Percentiles rank a stretch among this genome's conserved stretches.
Evolutionary conservation across 129 eudicot genomes (phyloP).

Genomic region (carrot (Daucus carota)): DNA sequence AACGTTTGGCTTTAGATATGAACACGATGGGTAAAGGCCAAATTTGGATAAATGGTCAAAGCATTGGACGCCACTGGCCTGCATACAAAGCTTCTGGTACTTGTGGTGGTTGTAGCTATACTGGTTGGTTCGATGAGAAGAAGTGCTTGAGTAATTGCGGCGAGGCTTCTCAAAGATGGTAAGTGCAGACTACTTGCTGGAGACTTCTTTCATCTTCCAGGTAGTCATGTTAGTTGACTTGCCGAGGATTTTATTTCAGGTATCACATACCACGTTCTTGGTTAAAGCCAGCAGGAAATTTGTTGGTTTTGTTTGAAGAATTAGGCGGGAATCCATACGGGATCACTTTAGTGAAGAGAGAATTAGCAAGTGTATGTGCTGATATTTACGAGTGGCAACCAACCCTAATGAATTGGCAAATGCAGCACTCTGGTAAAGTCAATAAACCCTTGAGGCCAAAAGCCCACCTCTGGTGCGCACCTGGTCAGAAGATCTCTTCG

Average conservation of each 20-base stretch:
- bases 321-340: conserved; percentile 85
- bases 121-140: conserved; percentile 79
- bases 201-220: not conserved
- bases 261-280: conserved; percentile 94
- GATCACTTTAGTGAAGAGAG: conserved; percentile 66
- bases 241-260: conserved; percentile 37
- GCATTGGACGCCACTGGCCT: conserved; percentile 96
- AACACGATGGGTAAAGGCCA: conserved; percentile 96
- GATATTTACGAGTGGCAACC: conserved; percentile 98
- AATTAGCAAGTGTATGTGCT: conserved; percentile 71
- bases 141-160: conserved; percentile 87
- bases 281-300: conserved; percentile 80
- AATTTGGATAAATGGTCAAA: conserved; percentile 90
- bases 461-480: conserved; percentile 84
- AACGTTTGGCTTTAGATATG: conserved; percentile 96
- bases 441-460: conserved; percentile 76
- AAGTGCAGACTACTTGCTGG: conserved; percentile 10
- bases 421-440: conserved; percentile 76
- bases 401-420: conserved; percentile 55
- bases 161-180: conserved; percentile 98
- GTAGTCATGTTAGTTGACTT: not conserved
- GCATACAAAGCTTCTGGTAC: conserved; percentile 77
- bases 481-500: conserved; percentile 84
- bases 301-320: conserved; percentile 88
- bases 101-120: conserved; percentile 71